Evolutionary conservation across 108 stramenopile genomes (phyloP), one percentile per base, ranked within the genome.

Genomic region (Cyclotella choctawhatcheeana): DNA sequence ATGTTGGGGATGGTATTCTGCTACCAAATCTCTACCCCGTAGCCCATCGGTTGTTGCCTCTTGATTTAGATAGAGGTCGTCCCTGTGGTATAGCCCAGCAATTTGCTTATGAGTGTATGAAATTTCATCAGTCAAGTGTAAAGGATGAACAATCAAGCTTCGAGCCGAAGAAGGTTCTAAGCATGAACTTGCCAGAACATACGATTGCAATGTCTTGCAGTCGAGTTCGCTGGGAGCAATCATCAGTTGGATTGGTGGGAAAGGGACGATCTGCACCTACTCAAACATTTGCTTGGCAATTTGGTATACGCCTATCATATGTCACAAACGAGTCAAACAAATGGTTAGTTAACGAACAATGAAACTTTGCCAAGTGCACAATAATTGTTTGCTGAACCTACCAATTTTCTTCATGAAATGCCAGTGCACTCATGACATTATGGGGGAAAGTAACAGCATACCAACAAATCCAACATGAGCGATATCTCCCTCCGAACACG

Each of bases 401-500:
- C n/a, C n/a, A n/a, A n/a, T n/a, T n/a, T n/a, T n/a, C n/a, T n/a
- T n/a, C n/a, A n/a, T n/a, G n/a, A n/a, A n/a, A n/a, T n/a, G n/a
- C n/a, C n/a, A n/a, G 35, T 37, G 59, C 59, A 12, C 12, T 61
- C 10, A 32, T 61, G 6, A 37, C 59, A 22, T 4, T 37, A 7
- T 64, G 62, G 62, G 8, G 24, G 44, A 25, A 45, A 26, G 16
- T 40, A 6, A 12, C 12, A 40, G 37, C 37, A 64, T 45, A 8
- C 34, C 32, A 60, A 34, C 58, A 6, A 33, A 34, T 37, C 18
- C 21, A 32, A 31, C 27, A 44, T 45, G 44, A 64, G 22, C 4
- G 62, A 27, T 64, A 64, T n/a, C 33, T 64, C 3, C 62, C 62
- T 14, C 62, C 62, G 1, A 64, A 64, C n/a, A 45, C 44, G 1